phyloP scores from a whole-genome alignment of 306 rosid genomes.

The Betula pendula region DNA sequence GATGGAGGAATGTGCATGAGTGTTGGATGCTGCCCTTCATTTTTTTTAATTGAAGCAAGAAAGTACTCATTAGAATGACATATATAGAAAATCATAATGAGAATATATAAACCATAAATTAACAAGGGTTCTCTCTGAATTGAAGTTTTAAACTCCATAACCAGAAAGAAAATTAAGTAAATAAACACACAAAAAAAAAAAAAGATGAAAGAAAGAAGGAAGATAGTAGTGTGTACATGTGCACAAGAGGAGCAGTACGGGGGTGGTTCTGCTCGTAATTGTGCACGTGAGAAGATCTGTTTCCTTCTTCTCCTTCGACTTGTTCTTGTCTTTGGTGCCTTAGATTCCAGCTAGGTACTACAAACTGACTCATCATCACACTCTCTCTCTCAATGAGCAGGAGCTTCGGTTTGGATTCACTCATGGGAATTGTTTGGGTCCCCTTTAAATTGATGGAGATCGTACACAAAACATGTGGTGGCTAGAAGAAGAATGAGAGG shows the following conservation, averaged over 20 bases:
- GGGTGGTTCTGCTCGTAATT: conserved; percentile 16
- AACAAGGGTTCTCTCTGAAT: not conserved
- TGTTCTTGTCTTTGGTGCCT: conserved; percentile 44
- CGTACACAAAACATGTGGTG: conserved; percentile 47
- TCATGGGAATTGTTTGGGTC: conserved; percentile 31
- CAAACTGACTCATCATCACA: conserved; percentile 37
- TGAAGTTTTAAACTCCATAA: not conserved
- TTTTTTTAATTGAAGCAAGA: too few species aligned
- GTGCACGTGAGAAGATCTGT: conserved; percentile 53
- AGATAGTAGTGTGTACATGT: conserved; percentile 35
- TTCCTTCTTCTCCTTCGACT: conserved; percentile 34
- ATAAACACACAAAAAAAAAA: not conserved
- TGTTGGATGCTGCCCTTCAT: too few species aligned
- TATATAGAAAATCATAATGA: not conserved
- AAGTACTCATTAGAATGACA: not conserved
- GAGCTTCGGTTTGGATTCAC: conserved; percentile 13
- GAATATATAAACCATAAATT: not conserved
- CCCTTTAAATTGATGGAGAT: conserved; percentile 39
- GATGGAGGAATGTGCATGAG: too few species aligned
- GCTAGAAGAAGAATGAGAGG: not conserved
- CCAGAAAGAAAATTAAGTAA: not conserved
- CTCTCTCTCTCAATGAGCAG: conserved; percentile 28
- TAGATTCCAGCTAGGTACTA: conserved; percentile 45
- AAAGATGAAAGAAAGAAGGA: too few species aligned
- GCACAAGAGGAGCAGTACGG: conserved; percentile 20